These are phyloP conservation scores for Monosporozyma siamensis DNA, from an alignment of 805 yeast genomes.

Conservation along the genomic window DNA sequence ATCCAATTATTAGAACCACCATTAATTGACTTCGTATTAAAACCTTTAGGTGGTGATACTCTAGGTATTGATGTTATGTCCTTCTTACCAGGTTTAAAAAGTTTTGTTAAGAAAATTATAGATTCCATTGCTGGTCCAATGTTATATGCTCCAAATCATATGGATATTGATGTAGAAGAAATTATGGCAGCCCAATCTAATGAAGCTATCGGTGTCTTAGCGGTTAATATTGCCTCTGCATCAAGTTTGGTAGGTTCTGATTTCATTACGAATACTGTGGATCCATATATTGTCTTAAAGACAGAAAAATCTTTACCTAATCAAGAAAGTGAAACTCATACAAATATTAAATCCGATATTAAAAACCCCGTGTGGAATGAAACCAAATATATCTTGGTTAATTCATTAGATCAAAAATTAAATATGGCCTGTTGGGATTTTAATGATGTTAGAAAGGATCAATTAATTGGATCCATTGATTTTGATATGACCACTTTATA, in stretches of 20 bases:
- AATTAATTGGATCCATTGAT: conserved; percentile 39
- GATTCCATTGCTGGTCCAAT: conserved; percentile 66
- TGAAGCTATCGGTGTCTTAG: conserved; percentile 63
- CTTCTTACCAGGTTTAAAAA: conserved; percentile 67
- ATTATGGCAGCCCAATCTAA: conserved; percentile 52
- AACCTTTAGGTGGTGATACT: conserved; percentile 87
- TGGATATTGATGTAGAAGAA: conserved; percentile 68
- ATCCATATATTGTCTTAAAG: conserved; percentile 49
- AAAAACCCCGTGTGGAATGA: conserved; percentile 60
- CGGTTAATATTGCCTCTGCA: conserved; percentile 51
- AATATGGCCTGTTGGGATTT: conserved; percentile 48
- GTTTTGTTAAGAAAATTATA: conserved; percentile 60
- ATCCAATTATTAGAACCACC: conserved; percentile 72
- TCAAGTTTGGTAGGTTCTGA: conserved; percentile 37
- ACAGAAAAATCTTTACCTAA: conserved; percentile 37
- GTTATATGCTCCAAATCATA: conserved; percentile 73
- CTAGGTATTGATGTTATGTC: conserved; percentile 80
- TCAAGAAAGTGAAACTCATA: conserved; percentile 35
- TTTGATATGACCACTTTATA: conserved; percentile 51
- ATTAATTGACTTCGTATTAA: conserved; percentile 64
- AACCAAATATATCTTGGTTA: conserved; percentile 50
- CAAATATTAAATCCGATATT: conserved; percentile 48
- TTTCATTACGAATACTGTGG: conserved; percentile 35
- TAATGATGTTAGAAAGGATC: conserved; percentile 46
- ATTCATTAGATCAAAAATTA: conserved; percentile 47